phyloP scores from a whole-genome alignment of 331 rosid genomes.

The Spiraea crenata region DNA sequence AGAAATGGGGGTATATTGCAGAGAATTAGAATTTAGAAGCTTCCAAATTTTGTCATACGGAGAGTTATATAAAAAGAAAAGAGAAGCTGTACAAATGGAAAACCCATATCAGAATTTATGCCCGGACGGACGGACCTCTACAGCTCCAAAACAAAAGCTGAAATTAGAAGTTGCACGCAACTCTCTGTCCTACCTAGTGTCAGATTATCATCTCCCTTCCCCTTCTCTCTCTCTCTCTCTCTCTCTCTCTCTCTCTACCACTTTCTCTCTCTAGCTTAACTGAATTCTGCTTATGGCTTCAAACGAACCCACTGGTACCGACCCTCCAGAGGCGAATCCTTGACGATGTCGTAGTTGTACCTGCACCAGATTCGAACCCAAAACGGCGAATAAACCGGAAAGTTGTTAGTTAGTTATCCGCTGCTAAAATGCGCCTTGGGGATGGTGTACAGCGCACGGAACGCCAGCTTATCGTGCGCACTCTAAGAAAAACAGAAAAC shows the following conservation, averaged over 20 bases:
- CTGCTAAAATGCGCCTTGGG: conserved; percentile 37
- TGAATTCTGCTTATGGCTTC: conserved; percentile 40
- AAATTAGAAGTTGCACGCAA: conserved; percentile 26
- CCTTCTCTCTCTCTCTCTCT: background rate
- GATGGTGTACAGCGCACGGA: conserved; percentile 15
- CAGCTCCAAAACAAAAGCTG: conserved; percentile 11
- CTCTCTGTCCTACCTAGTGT: conserved; percentile 43
- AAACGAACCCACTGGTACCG: conserved; percentile 85
- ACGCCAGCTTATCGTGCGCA: conserved; percentile 40
- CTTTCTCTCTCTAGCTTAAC: background rate
- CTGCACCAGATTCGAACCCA: conserved; percentile 34
- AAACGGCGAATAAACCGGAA: conserved; percentile 17
- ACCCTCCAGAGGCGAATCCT: conserved; percentile 83
- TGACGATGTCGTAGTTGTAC: conserved; percentile 90
- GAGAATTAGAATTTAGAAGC: conserved; percentile 9
- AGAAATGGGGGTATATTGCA: background rate
- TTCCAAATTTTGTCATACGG: background rate
- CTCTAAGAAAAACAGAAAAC: background rate
- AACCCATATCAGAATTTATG: background rate
- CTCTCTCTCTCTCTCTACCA: background rate
- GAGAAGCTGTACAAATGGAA: background rate
- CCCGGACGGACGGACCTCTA: too few species aligned
- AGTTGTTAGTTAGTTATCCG: conserved; percentile 59
- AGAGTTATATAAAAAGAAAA: background rate
- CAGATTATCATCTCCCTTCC: conserved; percentile 25